Conservation (phyloP, 2,329 filamentous ascomycete genomes). For the Xylaria sp. region DNA sequence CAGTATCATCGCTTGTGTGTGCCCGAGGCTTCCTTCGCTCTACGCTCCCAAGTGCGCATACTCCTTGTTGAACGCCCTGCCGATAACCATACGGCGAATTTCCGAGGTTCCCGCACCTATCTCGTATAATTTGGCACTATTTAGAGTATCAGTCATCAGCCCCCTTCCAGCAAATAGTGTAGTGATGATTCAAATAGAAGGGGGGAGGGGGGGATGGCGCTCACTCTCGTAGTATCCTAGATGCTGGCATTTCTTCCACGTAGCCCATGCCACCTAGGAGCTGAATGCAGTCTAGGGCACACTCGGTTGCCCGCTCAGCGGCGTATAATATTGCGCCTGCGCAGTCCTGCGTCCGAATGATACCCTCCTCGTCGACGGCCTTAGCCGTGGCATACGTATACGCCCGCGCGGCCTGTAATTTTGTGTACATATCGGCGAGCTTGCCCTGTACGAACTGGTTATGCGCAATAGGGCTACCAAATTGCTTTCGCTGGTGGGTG, state of each 20-base stretch:
- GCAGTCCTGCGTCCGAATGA: conserved; percentile 88
- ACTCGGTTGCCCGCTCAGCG: conserved; percentile 89
- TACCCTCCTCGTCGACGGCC: conserved; percentile 78
- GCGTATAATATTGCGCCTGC: conserved; percentile 94
- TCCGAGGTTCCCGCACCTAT: conserved; percentile 97
- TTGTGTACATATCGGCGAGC: conserved; percentile 97
- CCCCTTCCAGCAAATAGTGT: background rate
- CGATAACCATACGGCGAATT: conserved; percentile 93
- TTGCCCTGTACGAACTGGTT: conserved; percentile 95
- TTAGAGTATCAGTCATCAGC: conserved; percentile 47
- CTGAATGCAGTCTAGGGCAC: conserved; percentile 87
- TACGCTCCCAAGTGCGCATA: conserved; percentile 61
- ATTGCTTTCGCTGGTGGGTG: conserved; percentile 89
- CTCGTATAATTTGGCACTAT: conserved; percentile 83
- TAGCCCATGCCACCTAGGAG: conserved; percentile 96
- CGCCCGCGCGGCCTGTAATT: conserved; percentile 82
- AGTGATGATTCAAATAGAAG: background rate
- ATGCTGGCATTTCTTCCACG: conserved; percentile 93
- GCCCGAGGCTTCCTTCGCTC: conserved; percentile 14
- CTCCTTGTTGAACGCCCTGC: conserved; percentile 89
- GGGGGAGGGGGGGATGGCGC: conserved; percentile 44
- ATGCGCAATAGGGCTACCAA: conserved; percentile 84
- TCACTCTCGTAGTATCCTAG: conserved; percentile 79
- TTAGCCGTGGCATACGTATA: conserved; percentile 89
- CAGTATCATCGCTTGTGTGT: conserved; percentile 26